Conservation (phyloP, 371 early-diverging fungal genomes). For the Haplosporangium sp. region DNA sequence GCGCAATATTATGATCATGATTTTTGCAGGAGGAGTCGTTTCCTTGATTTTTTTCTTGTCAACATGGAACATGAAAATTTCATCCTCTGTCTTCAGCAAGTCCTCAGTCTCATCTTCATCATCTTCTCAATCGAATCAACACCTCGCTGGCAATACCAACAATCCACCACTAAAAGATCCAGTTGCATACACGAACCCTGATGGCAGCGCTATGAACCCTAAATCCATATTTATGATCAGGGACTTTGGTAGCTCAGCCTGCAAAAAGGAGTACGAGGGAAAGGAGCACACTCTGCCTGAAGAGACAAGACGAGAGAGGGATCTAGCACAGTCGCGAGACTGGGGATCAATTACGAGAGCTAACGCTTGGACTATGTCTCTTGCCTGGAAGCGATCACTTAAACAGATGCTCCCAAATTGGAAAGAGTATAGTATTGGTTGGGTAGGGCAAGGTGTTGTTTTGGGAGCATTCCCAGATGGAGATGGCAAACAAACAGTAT, state of each 20-base stretch:
- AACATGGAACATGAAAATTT: constrained; percentile 18
- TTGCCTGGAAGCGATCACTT: constrained; percentile 38
- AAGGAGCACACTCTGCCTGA: constrained; percentile 4
- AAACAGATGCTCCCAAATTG: constrained; percentile 47
- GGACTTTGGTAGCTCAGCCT: constrained; percentile 28
- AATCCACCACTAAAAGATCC: constrained; percentile 1
- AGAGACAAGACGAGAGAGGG: constrained; percentile 25
- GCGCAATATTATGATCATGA: constrained; percentile 24
- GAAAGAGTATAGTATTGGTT: constrained; percentile 34
- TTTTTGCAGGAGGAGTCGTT: constrained; percentile 37
- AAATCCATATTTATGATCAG: constrained; percentile 44
- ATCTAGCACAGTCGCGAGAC: constrained; percentile 7
- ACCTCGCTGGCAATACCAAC: not conserved
- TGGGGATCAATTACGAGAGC: constrained; percentile 19
- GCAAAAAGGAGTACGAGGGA: constrained; percentile 17
- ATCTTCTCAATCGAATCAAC: constrained; percentile 7
- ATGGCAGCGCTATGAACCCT: constrained; percentile 43
- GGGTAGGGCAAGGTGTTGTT: constrained; percentile 53
- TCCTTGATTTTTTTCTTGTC: constrained; percentile 43
- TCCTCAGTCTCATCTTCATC: constrained; percentile 2
- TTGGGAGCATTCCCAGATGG: constrained; percentile 32
- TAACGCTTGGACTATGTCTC: constrained; percentile 22
- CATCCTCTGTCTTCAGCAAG: not conserved
- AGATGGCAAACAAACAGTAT: constrained; percentile 26
- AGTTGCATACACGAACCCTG: constrained; percentile 34